Evolutionary conservation across 345 rosid species (phyloP).

Genomic region (Brassica cretica): DNA sequence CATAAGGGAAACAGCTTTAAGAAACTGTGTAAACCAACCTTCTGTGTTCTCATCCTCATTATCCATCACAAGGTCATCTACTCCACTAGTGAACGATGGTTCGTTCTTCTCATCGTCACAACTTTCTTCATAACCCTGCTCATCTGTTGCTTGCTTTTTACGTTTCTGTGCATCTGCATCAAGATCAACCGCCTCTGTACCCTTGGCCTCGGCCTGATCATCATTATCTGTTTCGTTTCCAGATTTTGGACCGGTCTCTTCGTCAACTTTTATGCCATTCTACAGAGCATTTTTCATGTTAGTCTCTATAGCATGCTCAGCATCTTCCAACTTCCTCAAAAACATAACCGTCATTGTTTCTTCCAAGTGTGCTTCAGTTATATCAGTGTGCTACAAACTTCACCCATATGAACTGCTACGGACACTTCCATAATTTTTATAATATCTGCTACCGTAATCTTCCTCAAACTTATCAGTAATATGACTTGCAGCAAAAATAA

Average conservation of each 20-base stretch:
- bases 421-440: background rate
- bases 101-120: background rate
- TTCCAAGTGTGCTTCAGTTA: background rate
- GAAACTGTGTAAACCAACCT: background rate
- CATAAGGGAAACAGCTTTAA: background rate
- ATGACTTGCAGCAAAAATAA: background rate
- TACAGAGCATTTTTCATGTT: background rate
- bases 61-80: background rate
- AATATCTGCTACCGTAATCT: background rate
- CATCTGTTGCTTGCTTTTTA: background rate
- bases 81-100: background rate
- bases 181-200: background rate
- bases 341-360: background rate
- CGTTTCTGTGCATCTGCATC: background rate
- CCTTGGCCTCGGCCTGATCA: background rate
- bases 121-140: background rate
- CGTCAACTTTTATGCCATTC: background rate
- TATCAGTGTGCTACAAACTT: background rate
- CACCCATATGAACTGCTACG: background rate
- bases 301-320: background rate
- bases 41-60: background rate
- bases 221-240: background rate
- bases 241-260: too few species aligned
- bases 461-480: background rate
- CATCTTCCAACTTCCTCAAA: background rate